Evolutionary conservation across 129 eudicot genomes (phyloP), one percentile per base, ranked within the genome.

Genomic region (Ambrosia trifida): DNA sequence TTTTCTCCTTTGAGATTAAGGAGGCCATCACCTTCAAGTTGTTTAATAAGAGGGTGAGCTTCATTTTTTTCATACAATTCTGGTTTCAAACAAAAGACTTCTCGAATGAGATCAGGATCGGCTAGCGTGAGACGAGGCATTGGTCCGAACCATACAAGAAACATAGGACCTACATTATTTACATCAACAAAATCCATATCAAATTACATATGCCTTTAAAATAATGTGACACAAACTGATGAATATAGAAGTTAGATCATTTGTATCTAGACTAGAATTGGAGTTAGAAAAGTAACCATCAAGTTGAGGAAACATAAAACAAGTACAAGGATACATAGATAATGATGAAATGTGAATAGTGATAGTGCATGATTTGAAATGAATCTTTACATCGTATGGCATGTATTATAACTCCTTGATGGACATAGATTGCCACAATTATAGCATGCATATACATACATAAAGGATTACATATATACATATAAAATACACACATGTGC

Each of bases 141-240:
- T 14, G 96, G 89, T 64, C 98, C 98, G 44, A 93, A 93, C 98
- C 98, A 93, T 63, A 93, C 73, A 9, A 93, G 76, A 86, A 89
- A 89, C 45, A 86, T 89, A 41, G 95, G 79, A 56, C 98, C 98
- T 92, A 69, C 2, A 67, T 32, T 33, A 40, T 38, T 52, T 60
- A 8, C 17, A 11, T 68, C 28, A 49, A 40, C 16, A 50, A 35
- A 68, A 14, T 7, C 12, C 24, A 43, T 72, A 79, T 59, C n/a
- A 65, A 65, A 31, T 5, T 46, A 41, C 28, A 11, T 12, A 20
- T 64, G 4, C 20, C 6, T 11, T 18, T 30, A 13, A 28, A 17
- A 70, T 43, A 64, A 24, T 67, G 59, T 73, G 67, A 41, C 41
- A 50, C 18, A 68, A 12, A 10, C 11, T 60, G 65, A 67, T 67